Base-by-base conservation (phyloP, 2,329 filamentous ascomycete species). In the Verticillium zaregamsianum region DNA sequence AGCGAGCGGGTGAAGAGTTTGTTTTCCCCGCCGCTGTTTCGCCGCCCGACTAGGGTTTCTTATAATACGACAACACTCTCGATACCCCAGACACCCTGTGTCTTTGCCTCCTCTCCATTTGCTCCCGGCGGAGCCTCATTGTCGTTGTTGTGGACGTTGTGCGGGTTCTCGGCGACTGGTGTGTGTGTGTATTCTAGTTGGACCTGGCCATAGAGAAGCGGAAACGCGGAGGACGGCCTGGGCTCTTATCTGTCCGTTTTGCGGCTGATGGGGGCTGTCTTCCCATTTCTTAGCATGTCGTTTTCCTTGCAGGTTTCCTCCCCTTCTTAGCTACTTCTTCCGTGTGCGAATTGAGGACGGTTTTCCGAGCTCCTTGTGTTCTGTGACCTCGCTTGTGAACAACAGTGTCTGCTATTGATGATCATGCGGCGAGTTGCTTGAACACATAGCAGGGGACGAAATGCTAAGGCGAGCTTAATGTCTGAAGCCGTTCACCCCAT, bases 251-350 rank as follows among this genome's bases (percentile, higher is more conserved):
- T 7, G 37, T 35, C 57, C 15, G 14, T 54, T 45, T 25, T 54
- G 45, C 58, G 45, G 9, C 32, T 54, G 28, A 6, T 20, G n/a
- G 9, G 31, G 57, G 32, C 23, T n/a, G 57, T 57, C 59, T 33
- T 55, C 54, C 54, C 5, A 32, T 60, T 49, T 35, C 61, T 55
- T 62, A 59, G 55, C 61, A 57, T 32, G 25, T 55, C 35, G 35
- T 60, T 62, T 61, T 37, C 55, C 59, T 58, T 57, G 54, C 25
- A 33, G 33, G 25, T 59, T 45, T 62, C 57, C 39, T 58, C 31
- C 57, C 52, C 37, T 62, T 49, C 45, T 52, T 62, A 59, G 60
- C 54, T 58, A 55, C 55, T 61, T 60, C 23, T 61, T 58, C 32
- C 28, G 40, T 54, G 32, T 54, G 58, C 33, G 40, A 59, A 59